These are phyloP conservation scores for Camellia granthamiana DNA, from an alignment of 148 eudicot genomes.

Conservation along the genomic window DNA sequence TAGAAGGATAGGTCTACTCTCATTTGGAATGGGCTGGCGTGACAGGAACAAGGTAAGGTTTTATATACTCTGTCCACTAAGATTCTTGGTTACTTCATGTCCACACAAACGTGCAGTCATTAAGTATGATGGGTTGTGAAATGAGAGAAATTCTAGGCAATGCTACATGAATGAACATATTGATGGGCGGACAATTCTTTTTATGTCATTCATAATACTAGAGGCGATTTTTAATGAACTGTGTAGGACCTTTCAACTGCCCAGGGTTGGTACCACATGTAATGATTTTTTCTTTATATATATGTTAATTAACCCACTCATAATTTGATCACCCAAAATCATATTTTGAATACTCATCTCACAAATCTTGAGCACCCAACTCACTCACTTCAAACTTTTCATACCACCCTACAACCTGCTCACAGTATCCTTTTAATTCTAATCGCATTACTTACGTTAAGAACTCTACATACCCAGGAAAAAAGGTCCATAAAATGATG, in stretches of 20 bases:
- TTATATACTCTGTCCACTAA: background rate
- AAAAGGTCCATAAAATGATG: too few relatives aligned
- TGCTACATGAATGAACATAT: background rate
- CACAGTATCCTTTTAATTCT: too few relatives aligned
- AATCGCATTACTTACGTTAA: too few relatives aligned
- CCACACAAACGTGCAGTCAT: background rate
- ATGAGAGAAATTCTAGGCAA: background rate
- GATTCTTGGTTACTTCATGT: background rate
- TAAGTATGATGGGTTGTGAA: background rate
- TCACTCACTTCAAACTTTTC: too few relatives aligned
- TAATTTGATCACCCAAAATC: too few relatives aligned
- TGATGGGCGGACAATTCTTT: background rate
- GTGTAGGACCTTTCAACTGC: background rate
- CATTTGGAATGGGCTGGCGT: slow-evolving; percentile 80
- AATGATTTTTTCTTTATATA: too few relatives aligned
- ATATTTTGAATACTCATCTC: too few relatives aligned
- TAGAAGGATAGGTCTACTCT: slow-evolving; percentile 55
- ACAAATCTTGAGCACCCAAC: too few relatives aligned
- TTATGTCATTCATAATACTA: slow-evolving; percentile 3
- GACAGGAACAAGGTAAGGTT: slow-evolving; percentile 63
- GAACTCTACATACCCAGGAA: too few relatives aligned
- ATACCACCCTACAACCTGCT: too few relatives aligned
- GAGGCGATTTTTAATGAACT: background rate
- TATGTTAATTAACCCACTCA: too few relatives aligned
- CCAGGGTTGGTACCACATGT: background rate